Evolutionary conservation across 2,329 filamentous ascomycete species (phyloP), one percentile per base, ranked within the genome.

Genomic region (Akanthomyces lecanii): DNA sequence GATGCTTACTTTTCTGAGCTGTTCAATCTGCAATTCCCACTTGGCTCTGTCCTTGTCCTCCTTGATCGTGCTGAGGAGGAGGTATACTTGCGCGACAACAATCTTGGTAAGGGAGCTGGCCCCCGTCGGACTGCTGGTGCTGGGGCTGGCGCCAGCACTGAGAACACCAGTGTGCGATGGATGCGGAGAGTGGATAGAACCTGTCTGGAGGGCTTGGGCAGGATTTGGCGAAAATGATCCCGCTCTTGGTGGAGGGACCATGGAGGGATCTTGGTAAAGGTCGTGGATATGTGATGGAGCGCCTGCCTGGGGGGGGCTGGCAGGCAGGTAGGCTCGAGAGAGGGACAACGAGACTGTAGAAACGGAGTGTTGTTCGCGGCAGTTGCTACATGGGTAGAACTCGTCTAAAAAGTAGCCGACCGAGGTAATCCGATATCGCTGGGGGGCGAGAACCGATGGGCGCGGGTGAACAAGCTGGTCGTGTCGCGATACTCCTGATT

Each of bases 31-130:
- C 68, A 88, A 83, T 76, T 96, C 92, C 89, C 91, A 97, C 90
- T 96, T 97, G 72, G 86, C 85, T 73, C 89, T 87, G 73, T 86
- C 92, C 79, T 92, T 92, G 76, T 96, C 94, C 80, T 97, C 92
- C 76, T 95, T 97, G 74, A 98, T 89, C 40, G 92, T 92, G 79
- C 93, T 95, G 68, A 99, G 84, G 63, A 99, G 85, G 67, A 99
- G 87, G 79, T 95, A 96, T 68, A 98, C 88, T 81, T 99, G 95
- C 68, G 95, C 92, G 72, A 97, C 89, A 71, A 95, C 92, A 76
- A 99, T 95, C 79, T 96, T 97, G 65, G 90, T 90, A 70, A 98
- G 83, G 73, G 88, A 89, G 73, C 78, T 85, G 68, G 79, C 81
- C 76, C 83, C 83, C 71, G 83, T 86, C 73, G 84, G 84, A 77